These are phyloP conservation scores for Colletotrichum viniferum DNA, from an alignment of 2,329 filamentous ascomycete species.

Conservation along the genomic window DNA sequence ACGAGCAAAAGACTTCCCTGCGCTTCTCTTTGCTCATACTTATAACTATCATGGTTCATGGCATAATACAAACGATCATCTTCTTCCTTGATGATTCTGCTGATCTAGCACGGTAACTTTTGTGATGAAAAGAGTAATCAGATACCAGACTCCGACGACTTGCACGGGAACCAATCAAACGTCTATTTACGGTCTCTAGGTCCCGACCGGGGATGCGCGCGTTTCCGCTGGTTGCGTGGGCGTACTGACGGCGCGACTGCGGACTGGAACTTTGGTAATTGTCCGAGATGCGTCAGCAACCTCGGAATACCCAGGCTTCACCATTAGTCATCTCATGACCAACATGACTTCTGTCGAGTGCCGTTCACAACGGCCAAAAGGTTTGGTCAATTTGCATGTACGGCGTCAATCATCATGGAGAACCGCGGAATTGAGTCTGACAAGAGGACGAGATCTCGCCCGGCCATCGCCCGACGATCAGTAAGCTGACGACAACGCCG, in stretches of 20 bases:
- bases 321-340: background rate
- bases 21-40: background rate
- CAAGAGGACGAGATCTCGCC: background rate
- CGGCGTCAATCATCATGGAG: background rate
- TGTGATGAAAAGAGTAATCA: background rate
- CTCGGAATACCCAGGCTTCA: background rate
- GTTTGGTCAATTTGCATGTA: background rate
- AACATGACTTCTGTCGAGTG: background rate
- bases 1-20: background rate
- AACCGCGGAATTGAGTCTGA: slow-evolving; percentile 17
- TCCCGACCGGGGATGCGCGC: slow-evolving; percentile 25
- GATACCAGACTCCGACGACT: background rate
- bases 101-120: background rate
- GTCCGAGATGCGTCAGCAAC: background rate
- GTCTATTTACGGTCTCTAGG: too few relatives aligned
- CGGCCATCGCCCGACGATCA: slow-evolving; percentile 28
- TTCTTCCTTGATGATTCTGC: background rate
- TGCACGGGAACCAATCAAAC: background rate
- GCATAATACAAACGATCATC: background rate
- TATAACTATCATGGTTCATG: background rate
- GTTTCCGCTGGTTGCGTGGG: slow-evolving; percentile 16
- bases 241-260: background rate
- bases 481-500: slow-evolving; percentile 12
- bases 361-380: background rate
- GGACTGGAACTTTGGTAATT: background rate